Evolutionary conservation across 768 basidiomycete species (phyloP), one percentile per base, ranked within the genome.

Genomic region (Rhizopogon vinicolor): DNA sequence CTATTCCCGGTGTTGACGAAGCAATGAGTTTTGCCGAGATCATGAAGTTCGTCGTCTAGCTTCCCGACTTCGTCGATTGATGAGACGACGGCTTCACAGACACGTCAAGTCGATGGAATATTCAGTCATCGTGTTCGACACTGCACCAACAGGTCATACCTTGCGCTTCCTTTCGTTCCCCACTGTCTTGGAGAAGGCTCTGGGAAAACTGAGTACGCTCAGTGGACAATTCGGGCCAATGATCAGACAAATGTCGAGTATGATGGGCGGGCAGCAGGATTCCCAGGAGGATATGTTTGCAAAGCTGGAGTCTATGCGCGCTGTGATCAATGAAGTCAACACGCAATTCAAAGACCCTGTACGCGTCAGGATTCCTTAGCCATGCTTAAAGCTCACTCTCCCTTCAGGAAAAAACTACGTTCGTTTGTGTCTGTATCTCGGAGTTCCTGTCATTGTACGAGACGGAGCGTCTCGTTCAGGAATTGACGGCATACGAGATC

Each of bases 91-190:
- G 28, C 13, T 53, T 8, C 53, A 5, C 63, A 98, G 95, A 70
- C 96, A 99, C 71, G 97, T 99, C 72, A 98, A 99, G 74, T 98
- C 96, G 18, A 98, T 99, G 95, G 87, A 98, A 73, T 99, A 95
- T 78, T 96, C 93, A n/a, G 95, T 97, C 56, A 98, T 99, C 68
- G 95, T 99, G 37, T 99, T 99, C 68, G 97, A 99, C 68, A 99
- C 97, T 1, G 97, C 97, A 37, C 97, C 97, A 2, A 99, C 97
- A 3, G 97, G 97, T 1, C 97, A 99, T 73, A 99, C 97, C 0
- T 82, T 98, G 6, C 93, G 97, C 42, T 99, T 99, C 78, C 78
- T 99, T 41, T 97, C 94, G n/a, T 99, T 99, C 82, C 97, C 97
- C 0, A 90, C 87, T 18, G 97, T 99, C 5, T 80, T 99, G 8